Percentiles rank a stretch among this genome's conserved stretches.
Conservation (phyloP, 2,329 filamentous ascomycete genomes). For the Neopestalotiopsis rosae region DNA sequence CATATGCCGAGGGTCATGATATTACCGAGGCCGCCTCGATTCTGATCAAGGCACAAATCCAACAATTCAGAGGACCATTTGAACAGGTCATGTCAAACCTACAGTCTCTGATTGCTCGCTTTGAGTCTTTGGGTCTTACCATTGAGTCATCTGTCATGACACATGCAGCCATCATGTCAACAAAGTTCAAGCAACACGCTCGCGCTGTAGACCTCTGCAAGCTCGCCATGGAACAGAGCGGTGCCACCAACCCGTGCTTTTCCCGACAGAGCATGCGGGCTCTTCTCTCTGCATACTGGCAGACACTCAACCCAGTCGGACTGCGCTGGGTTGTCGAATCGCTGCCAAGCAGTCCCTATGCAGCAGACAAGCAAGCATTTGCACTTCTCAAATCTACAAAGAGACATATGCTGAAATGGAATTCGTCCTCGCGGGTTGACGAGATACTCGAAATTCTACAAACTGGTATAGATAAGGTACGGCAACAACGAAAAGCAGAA, state of each 20-base stretch:
- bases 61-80: slow-evolving; percentile 26
- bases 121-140: slow-evolving; percentile 32
- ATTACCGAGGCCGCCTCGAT: slow-evolving; percentile 40
- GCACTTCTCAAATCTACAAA: slow-evolving; percentile 28
- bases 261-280: slow-evolving; percentile 29
- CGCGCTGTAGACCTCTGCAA: slow-evolving; percentile 34
- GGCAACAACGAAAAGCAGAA: slow-evolving; percentile 22
- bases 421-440: neutral
- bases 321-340: slow-evolving; percentile 29
- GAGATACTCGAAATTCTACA: slow-evolving; percentile 26
- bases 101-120: slow-evolving; percentile 29
- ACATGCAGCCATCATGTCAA: slow-evolving; percentile 31
- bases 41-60: slow-evolving; percentile 32
- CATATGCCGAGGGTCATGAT: slow-evolving; percentile 47
- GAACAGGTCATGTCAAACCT: slow-evolving; percentile 31
- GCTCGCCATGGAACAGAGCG: slow-evolving; percentile 30
- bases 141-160: slow-evolving; percentile 31
- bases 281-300: slow-evolving; percentile 31
- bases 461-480: slow-evolving; percentile 21
- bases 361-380: slow-evolving; percentile 27
- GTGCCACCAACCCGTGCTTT: slow-evolving; percentile 31
- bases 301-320: slow-evolving; percentile 26
- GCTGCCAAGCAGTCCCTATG: slow-evolving; percentile 26
- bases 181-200: slow-evolving; percentile 26
- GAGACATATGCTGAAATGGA: slow-evolving; percentile 24